Evolutionary conservation across 108 stramenopile genomes (phyloP).

Genomic region (Nitzschia palea): DNA sequence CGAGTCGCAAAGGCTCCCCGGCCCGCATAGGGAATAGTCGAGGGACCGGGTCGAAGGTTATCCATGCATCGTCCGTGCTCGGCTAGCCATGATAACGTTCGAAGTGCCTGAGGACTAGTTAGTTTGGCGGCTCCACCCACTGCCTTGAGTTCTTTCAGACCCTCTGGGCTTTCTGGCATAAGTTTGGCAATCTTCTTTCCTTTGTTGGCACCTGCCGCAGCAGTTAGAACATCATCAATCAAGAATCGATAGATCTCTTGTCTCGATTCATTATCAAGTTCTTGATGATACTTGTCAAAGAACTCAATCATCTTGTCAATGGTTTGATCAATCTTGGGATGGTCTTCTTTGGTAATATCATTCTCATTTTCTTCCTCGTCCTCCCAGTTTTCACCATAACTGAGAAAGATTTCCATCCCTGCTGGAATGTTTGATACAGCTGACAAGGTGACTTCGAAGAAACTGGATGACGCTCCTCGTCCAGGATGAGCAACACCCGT

Average conservation of each 20-base stretch:
- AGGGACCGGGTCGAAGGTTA: slow-evolving; percentile 66
- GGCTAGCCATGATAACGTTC: slow-evolving; percentile 58
- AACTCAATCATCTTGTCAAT: slow-evolving; percentile 69
- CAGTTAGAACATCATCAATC: slow-evolving; percentile 60
- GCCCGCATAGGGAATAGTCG: slow-evolving; percentile 78
- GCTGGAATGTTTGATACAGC: slow-evolving; percentile 48
- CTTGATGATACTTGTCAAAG: slow-evolving; percentile 64
- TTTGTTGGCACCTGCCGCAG: slow-evolving; percentile 57
- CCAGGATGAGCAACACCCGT: slow-evolving; percentile 51
- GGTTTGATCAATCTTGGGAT: slow-evolving; percentile 63
- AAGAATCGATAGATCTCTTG: slow-evolving; percentile 69
- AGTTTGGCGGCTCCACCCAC: slow-evolving; percentile 53
- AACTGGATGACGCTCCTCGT: slow-evolving; percentile 60
- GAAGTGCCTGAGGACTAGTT: slow-evolving; percentile 35
- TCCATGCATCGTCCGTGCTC: slow-evolving; percentile 80
- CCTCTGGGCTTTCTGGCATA: slow-evolving; percentile 59
- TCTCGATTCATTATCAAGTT: slow-evolving; percentile 56
- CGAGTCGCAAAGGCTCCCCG: slow-evolving; percentile 81
- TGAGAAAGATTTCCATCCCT: slow-evolving; percentile 71
- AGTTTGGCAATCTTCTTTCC: slow-evolving; percentile 30
- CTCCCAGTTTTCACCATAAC: slow-evolving; percentile 63
- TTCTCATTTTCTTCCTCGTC: slow-evolving; percentile 44
- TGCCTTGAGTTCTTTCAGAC: slow-evolving; percentile 50
- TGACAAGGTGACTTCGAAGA: slow-evolving; percentile 53
- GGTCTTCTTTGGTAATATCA: slow-evolving; percentile 55